Evolutionary conservation across 176 grass and related monocot species (phyloP), one percentile per base, ranked within the genome.

Genomic region (Sorghum bicolor): DNA sequence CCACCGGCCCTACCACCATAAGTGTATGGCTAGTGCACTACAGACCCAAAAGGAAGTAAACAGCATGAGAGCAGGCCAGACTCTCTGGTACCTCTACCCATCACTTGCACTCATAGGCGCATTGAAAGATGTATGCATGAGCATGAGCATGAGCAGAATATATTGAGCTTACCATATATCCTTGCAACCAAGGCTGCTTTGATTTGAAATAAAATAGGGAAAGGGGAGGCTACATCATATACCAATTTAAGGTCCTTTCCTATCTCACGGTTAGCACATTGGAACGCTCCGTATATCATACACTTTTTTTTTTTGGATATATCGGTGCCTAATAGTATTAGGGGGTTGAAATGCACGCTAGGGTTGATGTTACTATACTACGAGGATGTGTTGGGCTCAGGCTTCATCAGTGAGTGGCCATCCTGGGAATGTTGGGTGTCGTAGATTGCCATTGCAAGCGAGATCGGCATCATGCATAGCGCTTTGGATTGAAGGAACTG

Each of bases 401-500:
- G 94, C 75, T 94, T 97, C 48, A 97, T 97, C 48, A 97, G 82
- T 12, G 83, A 60, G 77, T 87, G 83, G 20, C 62, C 67, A 31
- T 94, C 89, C 50, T 83, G 89, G 72, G 87, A 66, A 60, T 92
- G 84, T 50, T 97, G 89, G 5, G 87, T 89, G 75, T 92, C 94
- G 39, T 97, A 97, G 70, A 97, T 94, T 0, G 94, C 94, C 92
- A 94, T 92, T 9, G 92, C 94, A 66, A 97, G 94, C 0, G 94
- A 97, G 69, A 97, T 87, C 10, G 89, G 94, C 94, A 97, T 97
- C 92, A 97, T 94, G 87, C 94, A 97, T 13, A 97, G 73, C 4
- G 92, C 94, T 84, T 94, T 97, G 76, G 94, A 97, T 67, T 94
- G 94, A 47, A 97, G 94, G 62, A 97, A 92, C 67, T 97, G 94